Percentiles rank a stretch among this genome's conserved stretches.
These are phyloP conservation scores for Chaetomium cochliodes DNA, from an alignment of 495 filamentous ascomycete genomes.

Conservation along the genomic window DNA sequence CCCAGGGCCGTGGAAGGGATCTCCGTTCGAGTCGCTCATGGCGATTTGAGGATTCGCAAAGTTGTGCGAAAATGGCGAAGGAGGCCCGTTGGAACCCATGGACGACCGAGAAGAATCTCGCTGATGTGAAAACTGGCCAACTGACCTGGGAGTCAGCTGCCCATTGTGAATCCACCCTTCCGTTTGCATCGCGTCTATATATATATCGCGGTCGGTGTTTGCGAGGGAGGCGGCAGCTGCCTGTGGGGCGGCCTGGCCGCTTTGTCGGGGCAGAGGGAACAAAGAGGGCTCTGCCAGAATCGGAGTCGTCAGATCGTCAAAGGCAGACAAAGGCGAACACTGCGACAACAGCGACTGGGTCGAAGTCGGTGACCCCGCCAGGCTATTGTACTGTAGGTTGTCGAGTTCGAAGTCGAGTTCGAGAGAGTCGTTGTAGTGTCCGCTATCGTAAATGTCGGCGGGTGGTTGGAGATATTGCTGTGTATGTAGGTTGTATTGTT, in stretches of 20 bases:
- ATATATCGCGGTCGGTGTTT: too few relatives aligned
- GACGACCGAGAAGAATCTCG: constrained; percentile 58
- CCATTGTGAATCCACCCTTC: constrained; percentile 42
- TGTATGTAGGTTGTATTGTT: constrained; percentile 10
- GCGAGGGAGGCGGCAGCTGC: constrained; percentile 31
- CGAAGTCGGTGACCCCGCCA: constrained; percentile 36
- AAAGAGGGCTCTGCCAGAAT: constrained; percentile 35
- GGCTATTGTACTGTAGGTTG: constrained; percentile 24
- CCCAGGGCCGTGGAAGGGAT: constrained; percentile 41
- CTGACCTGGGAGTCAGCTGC: constrained; percentile 44
- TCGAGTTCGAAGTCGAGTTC: constrained; percentile 14
- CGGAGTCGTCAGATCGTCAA: constrained; percentile 41
- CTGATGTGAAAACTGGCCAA: constrained; percentile 46
- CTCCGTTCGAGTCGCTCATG: constrained; percentile 42
- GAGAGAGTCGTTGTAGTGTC: not conserved
- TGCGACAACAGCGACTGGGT: constrained; percentile 36
- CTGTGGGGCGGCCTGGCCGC: constrained; percentile 31
- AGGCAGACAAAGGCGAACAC: constrained; percentile 42
- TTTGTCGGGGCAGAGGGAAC: constrained; percentile 34
- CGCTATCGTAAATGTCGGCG: not conserved
- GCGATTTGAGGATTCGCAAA: constrained; percentile 55
- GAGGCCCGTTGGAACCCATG: constrained; percentile 53
- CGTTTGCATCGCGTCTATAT: constrained; percentile 48
- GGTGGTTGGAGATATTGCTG: constrained; percentile 13
- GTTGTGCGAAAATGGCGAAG: constrained; percentile 54